A percentile compares a stretch with the other conserved stretches of the same genome.
Conservation (phyloP, 2,329 filamentous ascomycete genomes). For the Metarhizium brunneum region DNA sequence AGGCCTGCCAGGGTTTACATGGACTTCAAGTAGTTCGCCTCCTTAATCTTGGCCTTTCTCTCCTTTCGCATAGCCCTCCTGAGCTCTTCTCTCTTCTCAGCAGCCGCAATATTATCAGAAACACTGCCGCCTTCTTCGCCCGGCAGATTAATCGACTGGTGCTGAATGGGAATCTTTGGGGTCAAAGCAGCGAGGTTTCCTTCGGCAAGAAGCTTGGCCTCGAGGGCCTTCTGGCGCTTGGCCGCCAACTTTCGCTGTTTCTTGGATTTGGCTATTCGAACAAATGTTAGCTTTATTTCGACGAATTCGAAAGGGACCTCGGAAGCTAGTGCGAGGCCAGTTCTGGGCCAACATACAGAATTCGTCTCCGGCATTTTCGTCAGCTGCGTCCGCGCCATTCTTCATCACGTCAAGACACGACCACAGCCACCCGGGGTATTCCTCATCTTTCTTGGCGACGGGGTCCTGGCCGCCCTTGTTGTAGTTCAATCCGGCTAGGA, state of each 20-base stretch:
- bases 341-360: constrained; percentile 54
- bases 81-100: constrained; percentile 49
- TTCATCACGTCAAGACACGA: constrained; percentile 54
- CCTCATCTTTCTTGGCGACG: constrained; percentile 61
- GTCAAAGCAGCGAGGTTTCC: constrained; percentile 57
- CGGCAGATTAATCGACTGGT: constrained; percentile 70
- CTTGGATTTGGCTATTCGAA: constrained; percentile 64
- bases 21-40: constrained; percentile 74
- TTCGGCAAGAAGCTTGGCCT: constrained; percentile 51
- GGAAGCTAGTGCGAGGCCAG: not conserved
- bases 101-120: constrained; percentile 37
- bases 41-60: constrained; percentile 70
- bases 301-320: not conserved
- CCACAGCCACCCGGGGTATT: constrained; percentile 80
- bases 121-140: constrained; percentile 32
- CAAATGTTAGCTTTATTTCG: not conserved
- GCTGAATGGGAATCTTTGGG: constrained; percentile 64
- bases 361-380: constrained; percentile 56
- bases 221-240: constrained; percentile 48
- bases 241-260: constrained; percentile 67
- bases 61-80: constrained; percentile 65
- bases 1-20: constrained; percentile 42
- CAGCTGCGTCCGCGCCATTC: constrained; percentile 37
- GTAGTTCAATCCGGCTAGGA: constrained; percentile 68
- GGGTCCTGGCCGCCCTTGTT: constrained; percentile 65